Conservation (phyloP, 2,329 filamentous ascomycete species). For the Coniella lustricola region DNA sequence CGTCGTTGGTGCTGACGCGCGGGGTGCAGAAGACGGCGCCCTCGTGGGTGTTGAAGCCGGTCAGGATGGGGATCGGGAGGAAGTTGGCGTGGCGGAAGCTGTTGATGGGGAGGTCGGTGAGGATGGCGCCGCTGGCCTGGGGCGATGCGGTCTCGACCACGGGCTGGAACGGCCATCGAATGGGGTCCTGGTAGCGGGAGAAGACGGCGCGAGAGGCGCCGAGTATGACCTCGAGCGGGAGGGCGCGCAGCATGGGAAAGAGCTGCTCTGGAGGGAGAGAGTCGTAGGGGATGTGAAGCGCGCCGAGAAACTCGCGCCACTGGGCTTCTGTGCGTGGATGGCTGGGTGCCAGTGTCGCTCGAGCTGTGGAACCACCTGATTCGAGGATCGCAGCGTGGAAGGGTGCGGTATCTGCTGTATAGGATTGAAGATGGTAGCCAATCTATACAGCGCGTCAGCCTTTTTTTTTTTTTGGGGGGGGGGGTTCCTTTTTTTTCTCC, state of each 20-base stretch:
- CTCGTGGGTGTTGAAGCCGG: slow-evolving; percentile 66
- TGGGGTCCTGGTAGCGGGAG: slow-evolving; percentile 32
- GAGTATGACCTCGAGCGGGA: slow-evolving; percentile 32
- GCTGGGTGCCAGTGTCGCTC: slow-evolving; percentile 43
- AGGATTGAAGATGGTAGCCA: slow-evolving; percentile 58
- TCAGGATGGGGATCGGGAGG: slow-evolving; percentile 56
- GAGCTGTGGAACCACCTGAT: slow-evolving; percentile 49
- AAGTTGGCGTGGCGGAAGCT: slow-evolving; percentile 48
- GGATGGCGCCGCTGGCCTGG: slow-evolving; percentile 32
- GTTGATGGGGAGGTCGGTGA: slow-evolving; percentile 50
- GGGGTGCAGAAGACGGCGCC: slow-evolving; percentile 57
- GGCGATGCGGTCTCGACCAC: slow-evolving; percentile 45
- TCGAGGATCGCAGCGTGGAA: slow-evolving; percentile 50
- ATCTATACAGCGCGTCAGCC: slow-evolving; percentile 36
- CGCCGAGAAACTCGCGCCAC: slow-evolving; percentile 46
- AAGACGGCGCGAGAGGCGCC: slow-evolving; percentile 38
- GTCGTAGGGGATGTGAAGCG: slow-evolving; percentile 37
- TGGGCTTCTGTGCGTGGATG: slow-evolving; percentile 53
- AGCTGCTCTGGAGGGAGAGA: slow-evolving; percentile 40
- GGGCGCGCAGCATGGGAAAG: slow-evolving; percentile 41
- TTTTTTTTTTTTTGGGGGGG: too few relatives aligned
- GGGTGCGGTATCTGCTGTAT: slow-evolving; percentile 32
- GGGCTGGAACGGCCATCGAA: slow-evolving; percentile 62
- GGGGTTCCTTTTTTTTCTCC: too few relatives aligned
- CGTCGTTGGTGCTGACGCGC: slow-evolving; percentile 35